These are phyloP conservation scores for Cymbopogon citratus DNA, from an alignment of 176 grass and related monocot species.

Conservation along the genomic window DNA sequence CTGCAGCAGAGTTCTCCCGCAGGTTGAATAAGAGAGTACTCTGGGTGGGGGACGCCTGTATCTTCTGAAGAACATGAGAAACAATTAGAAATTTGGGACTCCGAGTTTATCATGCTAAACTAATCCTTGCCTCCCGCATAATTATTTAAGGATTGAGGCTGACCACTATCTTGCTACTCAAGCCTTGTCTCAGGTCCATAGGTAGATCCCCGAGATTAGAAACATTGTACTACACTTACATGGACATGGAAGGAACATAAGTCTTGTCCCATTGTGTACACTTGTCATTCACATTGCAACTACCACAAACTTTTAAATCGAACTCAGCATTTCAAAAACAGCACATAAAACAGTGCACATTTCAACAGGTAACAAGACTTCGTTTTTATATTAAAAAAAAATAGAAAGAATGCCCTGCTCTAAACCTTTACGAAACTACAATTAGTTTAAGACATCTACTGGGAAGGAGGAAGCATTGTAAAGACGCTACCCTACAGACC, in stretches of 20 bases:
- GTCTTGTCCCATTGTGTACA: background rate
- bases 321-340: slow-evolving; percentile 26
- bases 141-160: background rate
- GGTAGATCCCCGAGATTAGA: no score
- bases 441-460: slow-evolving; percentile 61
- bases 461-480: slow-evolving; percentile 36
- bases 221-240: background rate
- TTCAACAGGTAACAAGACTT: slow-evolving; percentile 21
- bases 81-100: background rate
- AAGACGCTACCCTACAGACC: slow-evolving; percentile 51
- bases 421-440: slow-evolving; percentile 77
- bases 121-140: no score
- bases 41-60: no score
- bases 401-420: slow-evolving; percentile 95
- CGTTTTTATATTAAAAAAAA: slow-evolving; percentile 32
- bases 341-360: background rate
- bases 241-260: background rate
- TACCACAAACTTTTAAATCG: background rate
- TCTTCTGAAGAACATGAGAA: no score
- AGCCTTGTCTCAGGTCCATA: background rate
- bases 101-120: no score
- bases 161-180: background rate
- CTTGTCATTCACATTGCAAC: background rate
- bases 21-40: no score
- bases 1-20: no score